phyloP scores from a whole-genome alignment of 805 yeast genomes.

The Candida germanica region DNA sequence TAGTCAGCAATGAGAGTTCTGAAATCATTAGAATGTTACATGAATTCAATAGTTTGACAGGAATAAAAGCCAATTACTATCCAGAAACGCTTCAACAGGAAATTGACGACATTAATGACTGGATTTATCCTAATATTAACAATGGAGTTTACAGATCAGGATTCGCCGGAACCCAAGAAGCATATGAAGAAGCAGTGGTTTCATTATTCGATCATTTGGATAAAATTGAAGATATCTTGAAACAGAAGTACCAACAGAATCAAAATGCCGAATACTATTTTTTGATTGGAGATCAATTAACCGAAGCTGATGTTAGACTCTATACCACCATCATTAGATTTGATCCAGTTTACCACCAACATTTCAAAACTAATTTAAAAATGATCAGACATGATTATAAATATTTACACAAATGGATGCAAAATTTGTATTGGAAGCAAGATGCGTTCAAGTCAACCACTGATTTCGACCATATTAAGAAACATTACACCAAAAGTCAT shows the following conservation, averaged over 20 bases:
- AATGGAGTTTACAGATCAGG: constrained; percentile 94
- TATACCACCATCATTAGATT: constrained; percentile 86
- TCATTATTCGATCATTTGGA: constrained; percentile 67
- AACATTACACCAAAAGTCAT: constrained; percentile 88
- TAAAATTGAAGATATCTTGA: constrained; percentile 61
- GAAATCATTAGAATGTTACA: constrained; percentile 86
- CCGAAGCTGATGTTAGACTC: constrained; percentile 89
- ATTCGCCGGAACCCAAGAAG: constrained; percentile 80
- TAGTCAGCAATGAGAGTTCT: constrained; percentile 88
- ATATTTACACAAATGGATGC: constrained; percentile 71
- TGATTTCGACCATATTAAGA: constrained; percentile 84
- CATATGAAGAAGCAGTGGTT: constrained; percentile 66
- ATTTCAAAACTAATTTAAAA: constrained; percentile 87
- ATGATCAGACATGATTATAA: constrained; percentile 83
- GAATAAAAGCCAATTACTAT: constrained; percentile 53
- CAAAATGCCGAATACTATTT: constrained; percentile 23
- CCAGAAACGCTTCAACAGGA: constrained; percentile 52
- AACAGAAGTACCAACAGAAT: constrained; percentile 35
- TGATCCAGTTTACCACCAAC: constrained; percentile 92
- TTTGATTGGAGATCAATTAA: constrained; percentile 62
- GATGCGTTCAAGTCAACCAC: constrained; percentile 77
- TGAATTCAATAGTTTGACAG: constrained; percentile 60
- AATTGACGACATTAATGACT: constrained; percentile 74
- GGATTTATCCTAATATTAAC: constrained; percentile 84
- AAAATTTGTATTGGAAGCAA: constrained; percentile 75